Evolutionary conservation across 768 basidiomycete genomes (phyloP).

Genomic region (Sporobolomyces pararoseus): DNA sequence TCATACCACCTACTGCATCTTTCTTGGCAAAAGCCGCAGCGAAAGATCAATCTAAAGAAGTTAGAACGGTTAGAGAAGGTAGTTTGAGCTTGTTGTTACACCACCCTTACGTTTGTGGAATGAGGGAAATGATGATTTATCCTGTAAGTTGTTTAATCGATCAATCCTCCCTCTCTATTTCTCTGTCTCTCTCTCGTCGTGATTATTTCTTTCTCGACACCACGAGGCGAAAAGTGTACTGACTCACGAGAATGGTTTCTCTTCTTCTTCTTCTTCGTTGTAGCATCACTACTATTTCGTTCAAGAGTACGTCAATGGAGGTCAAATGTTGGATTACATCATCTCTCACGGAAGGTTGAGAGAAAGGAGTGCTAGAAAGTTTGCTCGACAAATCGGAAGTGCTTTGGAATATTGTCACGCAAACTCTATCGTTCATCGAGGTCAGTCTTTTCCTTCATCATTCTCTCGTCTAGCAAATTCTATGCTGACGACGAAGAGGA

Average conservation of each 20-base stretch:
- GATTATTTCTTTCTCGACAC: too few relatives aligned
- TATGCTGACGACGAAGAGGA: not conserved
- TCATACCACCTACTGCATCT: conserved; percentile 53
- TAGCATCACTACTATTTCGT: conserved; percentile 98
- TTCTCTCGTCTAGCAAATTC: not conserved
- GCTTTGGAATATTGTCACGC: conserved; percentile 95
- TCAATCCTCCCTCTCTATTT: not conserved
- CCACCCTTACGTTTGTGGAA: conserved; percentile 98
- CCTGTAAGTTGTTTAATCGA: conserved; percentile 51
- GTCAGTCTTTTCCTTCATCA: conserved; percentile 19
- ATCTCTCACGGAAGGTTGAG: conserved; percentile 94
- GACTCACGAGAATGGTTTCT: too few relatives aligned
- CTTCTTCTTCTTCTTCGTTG: not conserved
- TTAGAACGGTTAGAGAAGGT: conserved; percentile 90
- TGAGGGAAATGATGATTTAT: conserved; percentile 97
- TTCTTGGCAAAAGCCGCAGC: conserved; percentile 69
- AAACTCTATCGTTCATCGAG: conserved; percentile 95
- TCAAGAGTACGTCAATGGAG: conserved; percentile 96
- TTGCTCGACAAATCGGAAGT: conserved; percentile 92
- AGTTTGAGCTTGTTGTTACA: conserved; percentile 91
- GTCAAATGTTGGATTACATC: conserved; percentile 99
- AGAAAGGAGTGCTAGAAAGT: conserved; percentile 93
- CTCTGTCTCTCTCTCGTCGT: too few relatives aligned
- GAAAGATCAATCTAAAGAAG: conserved; percentile 92
- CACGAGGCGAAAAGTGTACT: too few relatives aligned